These are phyloP conservation scores for Suhomyces canberraensis DNA, from an alignment of 805 yeast species.

Conservation along the genomic window DNA sequence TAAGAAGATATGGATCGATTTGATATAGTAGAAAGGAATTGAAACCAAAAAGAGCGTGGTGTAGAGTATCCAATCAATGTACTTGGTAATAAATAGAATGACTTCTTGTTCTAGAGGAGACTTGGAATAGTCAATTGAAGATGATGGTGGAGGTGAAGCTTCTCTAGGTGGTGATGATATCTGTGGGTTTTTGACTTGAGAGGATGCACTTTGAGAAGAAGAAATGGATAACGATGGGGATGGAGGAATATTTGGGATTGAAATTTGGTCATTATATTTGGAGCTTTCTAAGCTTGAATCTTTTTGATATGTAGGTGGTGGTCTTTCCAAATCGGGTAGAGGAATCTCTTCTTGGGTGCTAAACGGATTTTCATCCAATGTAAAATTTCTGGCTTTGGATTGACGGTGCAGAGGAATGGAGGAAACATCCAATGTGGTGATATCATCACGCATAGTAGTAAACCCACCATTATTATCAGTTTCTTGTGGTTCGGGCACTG, in stretches of 20 bases:
- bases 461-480: conserved; percentile 9
- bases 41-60: conserved; percentile 48
- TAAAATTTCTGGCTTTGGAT: not conserved
- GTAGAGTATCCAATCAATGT: conserved; percentile 58
- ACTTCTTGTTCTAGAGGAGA: conserved; percentile 4
- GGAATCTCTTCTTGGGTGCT: not conserved
- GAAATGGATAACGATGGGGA: not conserved
- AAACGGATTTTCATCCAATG: conserved; percentile 17
- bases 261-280: no score
- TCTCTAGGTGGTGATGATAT: not conserved
- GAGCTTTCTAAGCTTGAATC: no score
- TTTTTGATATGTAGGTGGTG: conserved; percentile 5
- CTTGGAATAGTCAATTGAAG: not conserved
- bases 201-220: not conserved
- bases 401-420: not conserved
- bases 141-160: no score
- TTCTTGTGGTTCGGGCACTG: not conserved
- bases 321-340: conserved; percentile 4
- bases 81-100: conserved; percentile 36
- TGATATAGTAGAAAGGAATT: conserved; percentile 56
- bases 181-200: no score
- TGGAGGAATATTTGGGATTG: not conserved
- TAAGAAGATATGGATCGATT: conserved; percentile 48
- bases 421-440: conserved; percentile 37
- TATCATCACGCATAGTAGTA: conserved; percentile 30